Percentiles rank a stretch among this genome's conserved stretches.
These are phyloP conservation scores for Blastobotrys terrestris DNA, from an alignment of 805 yeast species.

Conservation along the genomic window DNA sequence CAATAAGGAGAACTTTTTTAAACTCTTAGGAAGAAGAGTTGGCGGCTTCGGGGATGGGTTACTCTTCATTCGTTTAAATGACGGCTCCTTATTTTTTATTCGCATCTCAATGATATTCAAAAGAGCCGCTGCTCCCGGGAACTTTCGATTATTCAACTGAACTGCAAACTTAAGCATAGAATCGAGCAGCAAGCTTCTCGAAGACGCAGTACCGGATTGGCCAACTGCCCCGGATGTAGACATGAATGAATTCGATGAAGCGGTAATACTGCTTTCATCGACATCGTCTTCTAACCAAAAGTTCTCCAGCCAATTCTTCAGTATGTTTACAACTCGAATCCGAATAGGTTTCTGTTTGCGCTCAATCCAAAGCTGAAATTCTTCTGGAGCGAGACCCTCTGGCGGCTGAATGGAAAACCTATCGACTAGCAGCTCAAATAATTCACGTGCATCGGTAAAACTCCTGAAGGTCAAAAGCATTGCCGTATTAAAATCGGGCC, in stretches of 20 bases:
- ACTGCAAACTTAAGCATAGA: conserved; percentile 37
- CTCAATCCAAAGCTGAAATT: conserved; percentile 69
- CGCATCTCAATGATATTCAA: conserved; percentile 35
- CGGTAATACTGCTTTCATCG: conserved; percentile 8
- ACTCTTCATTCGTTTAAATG: conserved; percentile 15
- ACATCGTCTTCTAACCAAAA: conserved; percentile 52
- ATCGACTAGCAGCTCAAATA: conserved; percentile 52
- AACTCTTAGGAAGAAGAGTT: conserved; percentile 24
- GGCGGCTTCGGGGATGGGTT: conserved; percentile 20
- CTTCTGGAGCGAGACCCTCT: conserved; percentile 78
- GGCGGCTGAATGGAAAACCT: conserved; percentile 75
- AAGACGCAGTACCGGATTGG: background rate
- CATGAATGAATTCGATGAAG: background rate
- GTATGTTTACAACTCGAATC: conserved; percentile 54
- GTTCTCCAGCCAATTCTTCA: conserved; percentile 59
- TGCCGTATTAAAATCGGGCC: conserved; percentile 58
- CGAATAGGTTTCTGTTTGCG: conserved; percentile 65
- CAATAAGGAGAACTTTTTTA: conserved; percentile 42
- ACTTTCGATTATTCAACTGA: conserved; percentile 35
- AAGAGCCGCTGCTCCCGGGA: conserved; percentile 40
- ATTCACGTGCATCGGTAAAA: conserved; percentile 59
- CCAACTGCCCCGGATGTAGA: background rate
- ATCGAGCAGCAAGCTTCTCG: conserved; percentile 26
- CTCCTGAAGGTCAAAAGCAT: conserved; percentile 72
- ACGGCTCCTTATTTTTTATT: conserved; percentile 23